phyloP scores from a whole-genome alignment of 495 filamentous ascomycete genomes.

The Tuber magnatum region DNA sequence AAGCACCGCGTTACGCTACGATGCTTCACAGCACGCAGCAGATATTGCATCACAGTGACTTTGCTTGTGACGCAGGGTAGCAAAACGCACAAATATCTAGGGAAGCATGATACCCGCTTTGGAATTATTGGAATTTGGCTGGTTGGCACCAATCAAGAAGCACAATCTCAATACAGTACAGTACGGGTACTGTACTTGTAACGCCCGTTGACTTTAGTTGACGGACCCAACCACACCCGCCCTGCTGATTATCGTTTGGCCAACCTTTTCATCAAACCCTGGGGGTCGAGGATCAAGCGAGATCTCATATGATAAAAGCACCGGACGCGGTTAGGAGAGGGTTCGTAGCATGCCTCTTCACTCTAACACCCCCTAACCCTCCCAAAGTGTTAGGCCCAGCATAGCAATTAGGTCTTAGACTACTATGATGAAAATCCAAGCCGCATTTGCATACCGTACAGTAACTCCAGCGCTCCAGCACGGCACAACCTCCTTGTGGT shows the following conservation, averaged over 20 bases:
- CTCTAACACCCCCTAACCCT: background rate
- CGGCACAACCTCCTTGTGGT: background rate
- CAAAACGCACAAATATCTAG: background rate
- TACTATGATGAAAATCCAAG: background rate
- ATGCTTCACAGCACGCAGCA: background rate
- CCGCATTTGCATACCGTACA: background rate
- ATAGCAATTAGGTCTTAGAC: background rate
- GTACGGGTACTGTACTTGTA: no score
- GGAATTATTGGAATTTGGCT: background rate
- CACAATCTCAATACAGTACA: background rate
- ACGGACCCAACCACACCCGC: background rate
- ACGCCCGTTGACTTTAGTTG: background rate
- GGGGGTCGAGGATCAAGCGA: background rate
- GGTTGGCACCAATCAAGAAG: background rate
- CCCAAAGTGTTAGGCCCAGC: background rate
- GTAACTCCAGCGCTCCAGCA: background rate
- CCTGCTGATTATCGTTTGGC: background rate
- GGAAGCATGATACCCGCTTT: background rate
- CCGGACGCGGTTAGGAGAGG: no score
- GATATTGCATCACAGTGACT: background rate
- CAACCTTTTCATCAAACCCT: background rate
- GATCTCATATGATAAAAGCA: background rate
- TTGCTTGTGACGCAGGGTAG: background rate
- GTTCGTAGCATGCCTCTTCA: background rate
- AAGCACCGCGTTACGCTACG: background rate